Conservation (phyloP, 2,329 filamentous ascomycete genomes). For the Aspergillaceae sp. region DNA sequence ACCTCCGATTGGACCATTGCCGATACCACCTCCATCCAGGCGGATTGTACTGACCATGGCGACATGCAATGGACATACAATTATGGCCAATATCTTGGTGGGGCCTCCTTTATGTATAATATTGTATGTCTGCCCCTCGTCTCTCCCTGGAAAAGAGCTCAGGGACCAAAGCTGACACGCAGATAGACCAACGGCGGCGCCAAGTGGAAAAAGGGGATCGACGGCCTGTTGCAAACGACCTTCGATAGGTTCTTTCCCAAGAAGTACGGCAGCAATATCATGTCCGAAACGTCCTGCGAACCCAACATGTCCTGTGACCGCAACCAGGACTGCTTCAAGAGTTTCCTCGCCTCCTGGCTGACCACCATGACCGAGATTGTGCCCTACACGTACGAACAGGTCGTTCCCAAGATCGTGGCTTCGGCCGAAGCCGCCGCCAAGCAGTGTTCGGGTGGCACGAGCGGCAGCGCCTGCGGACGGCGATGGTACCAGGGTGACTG, state of each 20-base stretch:
- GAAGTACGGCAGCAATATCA: constrained; percentile 42
- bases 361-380: constrained; percentile 54
- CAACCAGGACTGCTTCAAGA: constrained; percentile 68
- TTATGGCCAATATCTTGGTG: constrained; percentile 48
- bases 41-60: constrained; percentile 44
- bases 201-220: constrained; percentile 51
- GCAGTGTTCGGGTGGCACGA: constrained; percentile 53
- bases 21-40: constrained; percentile 44
- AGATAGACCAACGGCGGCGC: constrained; percentile 31
- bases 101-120: constrained; percentile 52
- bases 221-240: constrained; percentile 47
- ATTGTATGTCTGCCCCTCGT: constrained; percentile 25
- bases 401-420: constrained; percentile 51
- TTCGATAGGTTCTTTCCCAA: constrained; percentile 46
- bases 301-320: constrained; percentile 52
- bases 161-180: constrained; percentile 6
- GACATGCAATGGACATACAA: constrained; percentile 53
- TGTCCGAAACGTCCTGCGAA: constrained; percentile 63
- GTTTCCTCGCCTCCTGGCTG: constrained; percentile 61
- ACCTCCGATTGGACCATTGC: constrained; percentile 47
- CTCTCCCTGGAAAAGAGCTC: constrained; percentile 5
- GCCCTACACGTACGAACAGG: constrained; percentile 47
- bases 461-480: constrained; percentile 49
- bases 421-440: constrained; percentile 54
- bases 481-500: constrained; percentile 33